Percentiles rank a stretch among this genome's conserved stretches.
phyloP scores from a whole-genome alignment of 2,329 filamentous ascomycete genomes.

The Blastomyces gilchristii region DNA sequence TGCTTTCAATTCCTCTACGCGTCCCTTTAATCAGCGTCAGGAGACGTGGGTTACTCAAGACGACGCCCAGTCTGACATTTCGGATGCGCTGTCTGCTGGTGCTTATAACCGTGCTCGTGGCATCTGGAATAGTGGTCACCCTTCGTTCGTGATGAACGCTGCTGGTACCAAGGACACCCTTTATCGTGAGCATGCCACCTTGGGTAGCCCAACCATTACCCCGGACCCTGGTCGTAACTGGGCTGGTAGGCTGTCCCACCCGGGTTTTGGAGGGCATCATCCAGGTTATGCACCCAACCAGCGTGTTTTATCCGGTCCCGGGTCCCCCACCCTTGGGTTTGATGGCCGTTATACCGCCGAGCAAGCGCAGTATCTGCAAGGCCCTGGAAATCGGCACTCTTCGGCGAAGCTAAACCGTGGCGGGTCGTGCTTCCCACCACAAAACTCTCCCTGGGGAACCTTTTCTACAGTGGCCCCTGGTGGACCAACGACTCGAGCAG shows the following conservation, averaged over 20 bases:
- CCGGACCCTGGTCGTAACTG: slow-evolving; percentile 27
- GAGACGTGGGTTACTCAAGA: slow-evolving; percentile 37
- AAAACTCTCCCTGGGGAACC: slow-evolving; percentile 26
- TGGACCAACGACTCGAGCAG: slow-evolving; percentile 21
- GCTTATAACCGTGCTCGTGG: slow-evolving; percentile 33
- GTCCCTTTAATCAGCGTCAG: slow-evolving; percentile 31
- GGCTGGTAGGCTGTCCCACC: slow-evolving; percentile 19
- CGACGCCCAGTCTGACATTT: slow-evolving; percentile 37
- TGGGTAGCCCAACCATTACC: slow-evolving; percentile 16
- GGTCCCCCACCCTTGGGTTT: slow-evolving; percentile 23
- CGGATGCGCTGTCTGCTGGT: slow-evolving; percentile 33
- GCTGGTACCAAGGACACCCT: slow-evolving; percentile 20
- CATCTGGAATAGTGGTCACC: slow-evolving; percentile 21
- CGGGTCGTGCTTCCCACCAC: slow-evolving; percentile 26
- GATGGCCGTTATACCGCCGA: slow-evolving; percentile 25
- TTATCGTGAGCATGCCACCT: slow-evolving; percentile 20
- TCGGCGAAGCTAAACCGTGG: slow-evolving; percentile 25
- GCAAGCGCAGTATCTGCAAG: slow-evolving; percentile 23
- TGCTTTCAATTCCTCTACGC: slow-evolving; percentile 43
- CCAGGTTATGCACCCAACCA: slow-evolving; percentile 21
- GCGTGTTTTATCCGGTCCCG: slow-evolving; percentile 27
- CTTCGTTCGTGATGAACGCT: slow-evolving; percentile 14
- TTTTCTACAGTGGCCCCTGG: slow-evolving; percentile 21
- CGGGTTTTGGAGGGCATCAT: slow-evolving; percentile 16
- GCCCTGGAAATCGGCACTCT: slow-evolving; percentile 22